Percentiles rank a stretch among this genome's conserved stretches.
Evolutionary conservation across 148 eudicot genomes (phyloP).

Genomic region (Talinum fruticosum): DNA sequence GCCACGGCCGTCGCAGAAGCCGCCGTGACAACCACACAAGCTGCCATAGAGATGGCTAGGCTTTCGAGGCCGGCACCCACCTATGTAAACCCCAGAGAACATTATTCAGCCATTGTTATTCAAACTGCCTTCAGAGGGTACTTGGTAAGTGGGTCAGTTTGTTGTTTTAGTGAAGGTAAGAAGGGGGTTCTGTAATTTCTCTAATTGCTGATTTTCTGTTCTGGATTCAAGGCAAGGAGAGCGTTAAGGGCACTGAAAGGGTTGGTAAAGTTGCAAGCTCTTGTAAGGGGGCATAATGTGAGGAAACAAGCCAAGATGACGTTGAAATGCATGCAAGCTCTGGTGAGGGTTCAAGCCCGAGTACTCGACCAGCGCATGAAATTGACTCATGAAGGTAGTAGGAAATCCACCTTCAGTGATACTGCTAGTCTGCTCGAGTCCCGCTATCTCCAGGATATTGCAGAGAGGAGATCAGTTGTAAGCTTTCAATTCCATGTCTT

Average conservation of each 20-base stretch:
- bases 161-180: not conserved
- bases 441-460: slow-evolving; percentile 42
- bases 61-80: slow-evolving; percentile 35
- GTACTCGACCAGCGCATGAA: slow-evolving; percentile 59
- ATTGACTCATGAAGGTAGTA: slow-evolving; percentile 60
- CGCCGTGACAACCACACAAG: slow-evolving; percentile 58
- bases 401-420: slow-evolving; percentile 73
- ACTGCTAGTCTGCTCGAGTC: slow-evolving; percentile 56
- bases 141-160: slow-evolving; percentile 40
- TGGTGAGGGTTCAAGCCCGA: slow-evolving; percentile 65
- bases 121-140: slow-evolving; percentile 89
- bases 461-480: slow-evolving; percentile 66
- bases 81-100: slow-evolving; percentile 23
- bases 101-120: slow-evolving; percentile 62
- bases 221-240: slow-evolving; percentile 64
- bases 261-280: slow-evolving; percentile 88
- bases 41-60: slow-evolving; percentile 48
- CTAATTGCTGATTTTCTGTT: not conserved
- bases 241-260: slow-evolving; percentile 75
- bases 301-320: slow-evolving; percentile 80
- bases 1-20: slow-evolving; percentile 71
- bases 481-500: slow-evolving; percentile 4
- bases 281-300: slow-evolving; percentile 87
- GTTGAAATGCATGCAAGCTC: slow-evolving; percentile 79
- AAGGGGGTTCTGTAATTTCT: not conserved